Evolutionary conservation across 306 rosid species (phyloP).

Genomic region (Sphenostylis stenocarpa): DNA sequence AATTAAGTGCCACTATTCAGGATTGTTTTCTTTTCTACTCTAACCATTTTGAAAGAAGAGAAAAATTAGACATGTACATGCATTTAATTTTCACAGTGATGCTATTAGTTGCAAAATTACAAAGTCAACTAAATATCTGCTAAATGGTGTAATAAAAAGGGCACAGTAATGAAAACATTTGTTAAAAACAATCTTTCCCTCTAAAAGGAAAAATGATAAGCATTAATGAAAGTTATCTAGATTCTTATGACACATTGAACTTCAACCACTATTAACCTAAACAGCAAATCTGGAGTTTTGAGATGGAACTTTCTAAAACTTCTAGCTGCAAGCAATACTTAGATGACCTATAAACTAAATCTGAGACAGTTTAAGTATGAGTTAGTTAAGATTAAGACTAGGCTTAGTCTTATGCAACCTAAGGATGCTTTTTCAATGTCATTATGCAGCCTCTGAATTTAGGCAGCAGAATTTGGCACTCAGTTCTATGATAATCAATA

Average conservation of each 20-base stretch:
- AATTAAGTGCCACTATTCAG: neutral
- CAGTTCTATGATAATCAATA: neutral
- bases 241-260: constrained; percentile 19
- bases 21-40: neutral
- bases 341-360: neutral
- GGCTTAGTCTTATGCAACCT: neutral
- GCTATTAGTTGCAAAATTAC: neutral
- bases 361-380: neutral
- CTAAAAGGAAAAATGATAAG: neutral
- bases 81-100: neutral
- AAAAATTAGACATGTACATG: neutral
- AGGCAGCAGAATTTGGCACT: neutral
- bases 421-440: neutral
- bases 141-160: neutral
- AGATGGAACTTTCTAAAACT: neutral
- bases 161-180: neutral
- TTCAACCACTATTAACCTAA: constrained; percentile 14
- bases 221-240: neutral
- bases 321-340: neutral
- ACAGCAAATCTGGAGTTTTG: neutral
- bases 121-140: neutral
- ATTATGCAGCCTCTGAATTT: neutral
- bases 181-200: neutral
- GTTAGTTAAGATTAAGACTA: constrained; percentile 4
- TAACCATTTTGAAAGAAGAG: constrained; percentile 18